Percentiles rank a stretch among this genome's conserved stretches.
These are phyloP conservation scores for Kwoniella sp. DNA, from an alignment of 768 basidiomycete genomes.

Conservation along the genomic window DNA sequence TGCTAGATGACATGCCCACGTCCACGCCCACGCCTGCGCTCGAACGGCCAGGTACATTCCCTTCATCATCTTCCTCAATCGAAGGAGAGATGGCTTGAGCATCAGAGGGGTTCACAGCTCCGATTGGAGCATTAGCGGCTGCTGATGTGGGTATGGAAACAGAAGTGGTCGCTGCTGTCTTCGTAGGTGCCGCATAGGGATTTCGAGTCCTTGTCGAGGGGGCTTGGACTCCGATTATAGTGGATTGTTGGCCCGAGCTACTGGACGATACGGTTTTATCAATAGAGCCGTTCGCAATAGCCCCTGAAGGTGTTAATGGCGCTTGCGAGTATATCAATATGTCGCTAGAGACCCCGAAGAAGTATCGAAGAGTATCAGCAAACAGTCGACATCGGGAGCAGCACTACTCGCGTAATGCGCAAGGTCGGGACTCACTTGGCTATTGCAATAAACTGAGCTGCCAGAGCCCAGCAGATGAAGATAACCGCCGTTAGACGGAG, in stretches of 20 bases:
- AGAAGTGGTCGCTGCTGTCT: background rate
- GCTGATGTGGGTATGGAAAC: background rate
- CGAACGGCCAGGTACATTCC: background rate
- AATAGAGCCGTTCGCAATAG: background rate
- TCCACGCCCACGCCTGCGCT: background rate
- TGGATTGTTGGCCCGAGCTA: background rate
- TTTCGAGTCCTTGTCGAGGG: background rate
- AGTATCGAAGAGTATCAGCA: background rate
- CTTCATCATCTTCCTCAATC: background rate
- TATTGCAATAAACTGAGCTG: constrained; percentile 38
- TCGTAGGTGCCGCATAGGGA: constrained; percentile 15
- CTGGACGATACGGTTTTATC: background rate
- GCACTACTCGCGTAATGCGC: too few relatives aligned
- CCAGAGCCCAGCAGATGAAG: constrained; percentile 38
- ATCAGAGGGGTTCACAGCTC: background rate
- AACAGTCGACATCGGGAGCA: too few relatives aligned
- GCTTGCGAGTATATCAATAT: background rate
- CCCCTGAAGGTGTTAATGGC: background rate
- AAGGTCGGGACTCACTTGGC: constrained; percentile 43
- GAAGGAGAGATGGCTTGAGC: background rate
- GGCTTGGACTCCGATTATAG: background rate
- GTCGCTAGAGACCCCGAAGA: background rate
- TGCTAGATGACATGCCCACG: background rate
- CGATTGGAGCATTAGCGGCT: background rate
- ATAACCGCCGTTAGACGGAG: constrained; percentile 34